Base-by-base conservation (phyloP, 192 early-diverging fungal species). In the Coemansia sp. region DNA sequence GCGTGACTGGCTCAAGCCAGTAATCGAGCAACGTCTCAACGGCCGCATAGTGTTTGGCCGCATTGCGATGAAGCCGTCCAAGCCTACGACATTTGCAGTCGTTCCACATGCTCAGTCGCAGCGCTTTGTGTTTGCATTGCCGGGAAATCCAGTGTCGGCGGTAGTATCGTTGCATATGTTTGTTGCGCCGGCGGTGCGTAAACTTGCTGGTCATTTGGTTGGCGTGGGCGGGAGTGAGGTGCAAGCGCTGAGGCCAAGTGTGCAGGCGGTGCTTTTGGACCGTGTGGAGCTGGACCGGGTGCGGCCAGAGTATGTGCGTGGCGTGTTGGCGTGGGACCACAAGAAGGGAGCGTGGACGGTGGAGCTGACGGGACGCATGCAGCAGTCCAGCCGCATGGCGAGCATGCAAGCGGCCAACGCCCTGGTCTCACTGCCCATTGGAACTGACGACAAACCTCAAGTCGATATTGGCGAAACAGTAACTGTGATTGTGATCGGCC, bases 121-220 rank as follows among this genome's bases (percentile, higher is more conserved):
- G 17, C 85, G 87, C 40, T 79, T 95, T 28, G 63, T 96, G 11
- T 98, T 97, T 85, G 88, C 86, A 11, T 68, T 98, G 58, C 94
- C 96, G 0, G 96, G 96, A 3, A 98, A 98, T 70, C 96, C 96
- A 3, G 94, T 92, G 0, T 98, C 96, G 38, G 90, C 92, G 0
- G 71, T 84, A 52, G 95, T 96, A 1, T 90, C 92, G 0, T 96
- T 91, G 73, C 86, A 93, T 60, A 74, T 98, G 47, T 96, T 97
- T 86, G 92, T 89, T 0, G 74, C 94, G 2, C 95, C 96, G 0
- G 87, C 90, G 15, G 64, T 98, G 15, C 85, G 89, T 8, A 89
- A 87, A 46, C 81, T 97, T 67, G 76, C 92, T 4, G 93, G 93
- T 2, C 82, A 88, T 42, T 52, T 75, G 8, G 38, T 58, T 9